Percentiles rank a stretch among this genome's conserved stretches.
Conservation (phyloP, 805 yeast genomes). For the Metschnikowia kofuensis region DNA sequence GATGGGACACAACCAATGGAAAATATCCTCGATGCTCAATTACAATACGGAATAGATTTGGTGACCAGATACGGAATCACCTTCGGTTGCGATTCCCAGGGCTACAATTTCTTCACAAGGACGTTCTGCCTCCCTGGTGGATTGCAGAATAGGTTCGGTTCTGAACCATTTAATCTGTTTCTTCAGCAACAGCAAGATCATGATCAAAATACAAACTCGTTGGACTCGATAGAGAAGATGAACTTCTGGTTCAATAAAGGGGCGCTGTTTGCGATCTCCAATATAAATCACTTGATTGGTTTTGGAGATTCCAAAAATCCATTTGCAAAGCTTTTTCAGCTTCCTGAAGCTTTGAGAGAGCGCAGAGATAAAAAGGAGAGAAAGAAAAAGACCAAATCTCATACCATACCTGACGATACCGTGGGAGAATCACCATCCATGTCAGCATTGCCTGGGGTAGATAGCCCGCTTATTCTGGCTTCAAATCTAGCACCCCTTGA, state of each 20-base stretch:
- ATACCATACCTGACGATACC: conserved; percentile 18
- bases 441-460: conserved; percentile 21
- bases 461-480: conserved; percentile 32
- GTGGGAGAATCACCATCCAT: conserved; percentile 9
- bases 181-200: conserved; percentile 27
- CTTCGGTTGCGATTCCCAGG: conserved; percentile 65
- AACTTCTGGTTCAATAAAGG: conserved; percentile 78
- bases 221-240: conserved; percentile 41
- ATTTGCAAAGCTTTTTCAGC: conserved; percentile 68
- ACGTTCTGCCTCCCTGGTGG: conserved; percentile 33
- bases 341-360: conserved; percentile 70
- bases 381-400: conserved; percentile 43
- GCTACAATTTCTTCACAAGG: conserved; percentile 57
- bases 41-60: conserved; percentile 55
- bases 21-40: conserved; percentile 41
- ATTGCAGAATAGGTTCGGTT: conserved; percentile 28
- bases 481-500: conserved; percentile 35
- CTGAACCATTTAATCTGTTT: conserved; percentile 21
- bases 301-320: conserved; percentile 76
- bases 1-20: conserved; percentile 18
- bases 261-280: conserved; percentile 71
- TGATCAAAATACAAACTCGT: conserved; percentile 26
- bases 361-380: conserved; percentile 70
- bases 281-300: conserved; percentile 71
- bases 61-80: conserved; percentile 64